Conservation (phyloP, 208 protist genomes). For the Crithidia expoeki region DNA sequence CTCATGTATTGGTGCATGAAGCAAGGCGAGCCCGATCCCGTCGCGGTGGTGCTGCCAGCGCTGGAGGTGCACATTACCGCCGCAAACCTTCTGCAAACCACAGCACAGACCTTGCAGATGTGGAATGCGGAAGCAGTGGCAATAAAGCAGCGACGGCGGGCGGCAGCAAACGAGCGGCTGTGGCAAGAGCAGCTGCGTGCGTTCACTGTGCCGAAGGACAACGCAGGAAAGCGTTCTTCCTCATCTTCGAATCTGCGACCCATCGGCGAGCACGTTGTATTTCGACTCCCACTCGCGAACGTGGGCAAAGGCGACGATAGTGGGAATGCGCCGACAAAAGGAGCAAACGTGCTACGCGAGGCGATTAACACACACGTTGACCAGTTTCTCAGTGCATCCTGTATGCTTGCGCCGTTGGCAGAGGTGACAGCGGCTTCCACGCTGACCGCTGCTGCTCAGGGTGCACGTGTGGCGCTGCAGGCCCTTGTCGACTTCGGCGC, state of each 20-base stretch:
- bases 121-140: slow-evolving; percentile 24
- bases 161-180: background rate
- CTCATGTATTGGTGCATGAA: slow-evolving; percentile 19
- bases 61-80: slow-evolving; percentile 26
- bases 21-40: background rate
- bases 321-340: background rate
- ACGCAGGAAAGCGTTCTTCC: background rate
- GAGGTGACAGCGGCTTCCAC: background rate
- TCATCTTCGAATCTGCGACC: background rate
- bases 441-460: background rate
- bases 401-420: background rate
- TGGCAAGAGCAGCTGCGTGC: slow-evolving; percentile 18
- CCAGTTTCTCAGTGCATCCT: background rate
- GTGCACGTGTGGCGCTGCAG: slow-evolving; percentile 24
- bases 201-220: slow-evolving; percentile 20
- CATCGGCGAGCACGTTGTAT: slow-evolving; percentile 21
- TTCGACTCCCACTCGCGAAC: slow-evolving; percentile 12
- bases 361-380: background rate
- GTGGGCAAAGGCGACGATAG: background rate
- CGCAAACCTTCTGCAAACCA: slow-evolving; percentile 8
- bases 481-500: slow-evolving; percentile 29
- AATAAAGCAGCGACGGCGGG: slow-evolving; percentile 7
- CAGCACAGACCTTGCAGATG: slow-evolving; percentile 3
- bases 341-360: background rate
- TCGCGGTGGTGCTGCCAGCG: slow-evolving; percentile 12